Conservation (phyloP, 1,284 basidiomycete species). For the Ceratobasidium papillatum region DNA sequence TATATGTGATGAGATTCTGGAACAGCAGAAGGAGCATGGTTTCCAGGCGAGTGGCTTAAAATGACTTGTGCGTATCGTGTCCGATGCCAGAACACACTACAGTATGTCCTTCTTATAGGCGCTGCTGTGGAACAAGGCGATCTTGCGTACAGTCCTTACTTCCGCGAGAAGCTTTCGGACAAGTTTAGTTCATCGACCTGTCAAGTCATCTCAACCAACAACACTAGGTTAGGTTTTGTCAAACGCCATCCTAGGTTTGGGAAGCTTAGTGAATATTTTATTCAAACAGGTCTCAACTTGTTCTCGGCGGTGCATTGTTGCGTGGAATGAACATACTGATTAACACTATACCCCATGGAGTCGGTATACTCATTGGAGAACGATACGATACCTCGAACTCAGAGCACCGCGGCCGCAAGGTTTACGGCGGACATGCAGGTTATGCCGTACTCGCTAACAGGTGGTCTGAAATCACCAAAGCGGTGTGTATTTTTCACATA, state of each 20-base stretch:
- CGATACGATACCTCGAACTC: not conserved
- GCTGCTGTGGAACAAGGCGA: too few relatives aligned
- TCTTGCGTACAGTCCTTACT: too few relatives aligned
- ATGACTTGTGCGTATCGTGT: too few relatives aligned
- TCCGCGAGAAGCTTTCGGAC: too few relatives aligned
- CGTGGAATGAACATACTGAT: not conserved
- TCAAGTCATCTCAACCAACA: too few relatives aligned
- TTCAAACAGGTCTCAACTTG: too few relatives aligned
- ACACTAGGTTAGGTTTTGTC: too few relatives aligned
- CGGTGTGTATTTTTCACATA: not conserved
- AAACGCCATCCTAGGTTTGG: too few relatives aligned
- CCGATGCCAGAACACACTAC: too few relatives aligned
- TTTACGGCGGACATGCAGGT: not conserved
- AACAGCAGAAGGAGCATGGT: not conserved
- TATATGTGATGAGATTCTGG: not conserved
- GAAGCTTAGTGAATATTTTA: too few relatives aligned
- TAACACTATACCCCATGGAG: not conserved
- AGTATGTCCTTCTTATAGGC: too few relatives aligned
- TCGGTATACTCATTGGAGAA: not conserved
- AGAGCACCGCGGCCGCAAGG: conserved; percentile 2
- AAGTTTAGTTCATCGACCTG: too few relatives aligned
- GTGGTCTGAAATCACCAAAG: conserved; percentile 12
- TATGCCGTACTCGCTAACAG: not conserved
- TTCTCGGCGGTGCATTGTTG: not conserved
- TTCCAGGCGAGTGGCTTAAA: not conserved